These are phyloP conservation scores for Calonectria pseudoreteaudii DNA, from an alignment of 2,329 filamentous ascomycete genomes.

Conservation along the genomic window DNA sequence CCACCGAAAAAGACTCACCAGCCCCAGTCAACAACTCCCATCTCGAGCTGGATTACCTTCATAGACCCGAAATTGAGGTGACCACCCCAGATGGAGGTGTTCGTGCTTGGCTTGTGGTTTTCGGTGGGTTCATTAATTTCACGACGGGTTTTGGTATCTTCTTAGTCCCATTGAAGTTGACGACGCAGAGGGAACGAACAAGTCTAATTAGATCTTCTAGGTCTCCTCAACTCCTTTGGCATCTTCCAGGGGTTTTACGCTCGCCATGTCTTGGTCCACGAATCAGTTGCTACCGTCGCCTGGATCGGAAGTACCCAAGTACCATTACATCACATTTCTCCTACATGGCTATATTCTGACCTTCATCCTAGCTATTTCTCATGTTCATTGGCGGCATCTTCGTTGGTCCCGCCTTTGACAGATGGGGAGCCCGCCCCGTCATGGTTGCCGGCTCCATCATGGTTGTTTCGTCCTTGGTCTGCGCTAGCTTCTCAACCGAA, in stretches of 20 bases:
- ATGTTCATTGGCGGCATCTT: slow-evolving; percentile 53
- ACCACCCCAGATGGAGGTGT: slow-evolving; percentile 40
- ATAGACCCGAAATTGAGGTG: neutral
- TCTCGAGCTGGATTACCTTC: neutral
- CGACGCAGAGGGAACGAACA: neutral
- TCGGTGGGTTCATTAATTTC: slow-evolving; percentile 46
- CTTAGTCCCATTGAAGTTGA: too few species aligned
- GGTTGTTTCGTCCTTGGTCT: slow-evolving; percentile 52
- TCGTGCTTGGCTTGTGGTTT: slow-evolving; percentile 48
- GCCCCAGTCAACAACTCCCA: neutral
- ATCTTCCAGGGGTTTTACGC: slow-evolving; percentile 60
- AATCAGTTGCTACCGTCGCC: slow-evolving; percentile 47
- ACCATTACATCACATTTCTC: neutral
- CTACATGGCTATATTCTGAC: neutral
- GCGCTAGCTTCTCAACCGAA: slow-evolving; percentile 44
- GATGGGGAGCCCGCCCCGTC: slow-evolving; percentile 50
- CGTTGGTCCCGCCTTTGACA: slow-evolving; percentile 55
- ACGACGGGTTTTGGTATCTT: slow-evolving; percentile 43
- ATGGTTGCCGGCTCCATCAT: slow-evolving; percentile 51
- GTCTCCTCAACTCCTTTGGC: slow-evolving; percentile 20
- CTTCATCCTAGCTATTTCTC: slow-evolving; percentile 48
- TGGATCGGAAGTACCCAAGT: slow-evolving; percentile 55
- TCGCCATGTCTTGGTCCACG: slow-evolving; percentile 44
- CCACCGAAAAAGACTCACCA: neutral
- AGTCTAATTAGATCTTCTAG: neutral